Base-by-base conservation (phyloP, 108 stramenopile genomes). In the Thalassiosira profunda region DNA sequence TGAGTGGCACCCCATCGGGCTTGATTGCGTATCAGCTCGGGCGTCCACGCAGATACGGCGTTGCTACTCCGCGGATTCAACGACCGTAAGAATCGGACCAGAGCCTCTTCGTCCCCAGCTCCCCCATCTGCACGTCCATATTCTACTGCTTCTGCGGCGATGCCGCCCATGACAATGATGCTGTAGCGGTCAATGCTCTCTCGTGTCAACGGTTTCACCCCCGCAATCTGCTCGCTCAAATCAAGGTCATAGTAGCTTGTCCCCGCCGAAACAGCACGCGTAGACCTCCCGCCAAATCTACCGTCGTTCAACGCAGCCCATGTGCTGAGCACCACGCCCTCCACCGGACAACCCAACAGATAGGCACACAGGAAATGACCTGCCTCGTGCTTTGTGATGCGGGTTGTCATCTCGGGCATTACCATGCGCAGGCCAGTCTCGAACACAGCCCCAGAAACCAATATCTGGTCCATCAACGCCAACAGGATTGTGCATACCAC, bases 111-210 rank as follows among this genome's bases (percentile, higher is more conserved):
- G 67, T 98, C 97, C 11, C 91, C 93, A 1, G 89, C 86, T 20
- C 97, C 97, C 15, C 97, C 97, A 58, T 98, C 91, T n/a, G 94
- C 88, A 17, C 72, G 53, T 8, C 87, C 88, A 74, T 80, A 96
- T 30, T 79, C 56, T 9, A 94, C 30, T 2, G 97, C 96, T 79
- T 98, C 97, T 0, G 97, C 97, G 7, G 96, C 97, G 15, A 98
- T 98, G 6, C 97, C 96, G 14, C 86, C 96, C 97, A 98, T 91
- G 37, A 97, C 94, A 52, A 98, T 93, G 25, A 96, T 86, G 17
- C 77, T 81, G 64, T 92, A 97, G 15, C 97, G 82, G 79, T 98
- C 97, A 35, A 98, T 84, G n/a, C 84, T 72, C 0, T 88, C 78
- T 31, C 89, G 69, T 11, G 87, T 93, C 29, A 98, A 47, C 23